Conservation (phyloP, 768 basidiomycete genomes). For the Phanerodontia chrysosporium region DNA sequence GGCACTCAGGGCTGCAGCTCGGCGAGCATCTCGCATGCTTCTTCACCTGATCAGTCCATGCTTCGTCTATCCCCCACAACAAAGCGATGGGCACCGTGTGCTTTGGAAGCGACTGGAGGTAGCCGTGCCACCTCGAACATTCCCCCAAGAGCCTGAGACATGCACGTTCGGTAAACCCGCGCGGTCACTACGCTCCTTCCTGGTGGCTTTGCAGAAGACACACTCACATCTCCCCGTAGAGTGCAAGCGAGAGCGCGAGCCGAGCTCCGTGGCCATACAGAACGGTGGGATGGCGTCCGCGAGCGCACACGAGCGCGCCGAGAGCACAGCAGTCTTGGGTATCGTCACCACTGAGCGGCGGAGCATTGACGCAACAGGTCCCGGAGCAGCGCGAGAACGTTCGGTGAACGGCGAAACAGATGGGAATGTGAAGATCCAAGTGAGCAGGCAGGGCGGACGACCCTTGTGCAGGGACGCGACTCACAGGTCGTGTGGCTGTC, state of each 20-base stretch:
- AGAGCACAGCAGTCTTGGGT: constrained; percentile 59
- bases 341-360: constrained; percentile 53
- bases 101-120: constrained; percentile 60
- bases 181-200: background rate
- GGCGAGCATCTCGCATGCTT: constrained; percentile 22
- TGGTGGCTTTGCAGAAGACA: no score
- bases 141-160: constrained; percentile 40
- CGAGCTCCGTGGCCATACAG: constrained; percentile 58
- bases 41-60: background rate
- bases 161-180: background rate
- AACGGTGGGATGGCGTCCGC: constrained; percentile 31
- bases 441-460: background rate
- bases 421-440: background rate
- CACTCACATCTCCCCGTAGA: constrained; percentile 63
- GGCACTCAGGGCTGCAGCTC: constrained; percentile 30
- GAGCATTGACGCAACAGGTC: background rate
- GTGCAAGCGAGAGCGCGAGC: constrained; percentile 56
- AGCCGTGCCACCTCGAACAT: constrained; percentile 58
- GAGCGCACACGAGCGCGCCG: constrained; percentile 48
- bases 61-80: constrained; percentile 46
- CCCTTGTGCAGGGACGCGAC: background rate
- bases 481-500: constrained; percentile 11
- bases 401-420: background rate
- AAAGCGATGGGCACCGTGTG: constrained; percentile 51
- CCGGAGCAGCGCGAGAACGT: background rate